Evolutionary conservation across 164 flowering plant genomes (phyloP), one percentile per base, ranked within the genome.

Genomic region (Magnolia officinalis): DNA sequence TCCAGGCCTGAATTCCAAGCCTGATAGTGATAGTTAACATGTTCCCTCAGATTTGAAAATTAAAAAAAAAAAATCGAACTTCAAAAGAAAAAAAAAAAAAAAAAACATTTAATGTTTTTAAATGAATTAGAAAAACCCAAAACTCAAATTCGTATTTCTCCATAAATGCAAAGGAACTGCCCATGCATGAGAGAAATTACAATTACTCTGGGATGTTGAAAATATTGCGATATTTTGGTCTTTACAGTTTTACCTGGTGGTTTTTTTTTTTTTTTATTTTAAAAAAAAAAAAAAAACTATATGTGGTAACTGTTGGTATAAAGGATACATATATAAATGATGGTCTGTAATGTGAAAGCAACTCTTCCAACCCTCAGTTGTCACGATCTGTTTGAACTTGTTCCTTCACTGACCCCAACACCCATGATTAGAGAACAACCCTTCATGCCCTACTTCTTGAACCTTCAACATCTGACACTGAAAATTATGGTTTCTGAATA

Each of bases 401-500:
- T 65, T 78, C 74, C 18, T 10, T 74, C 59, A 72, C 78, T 52
- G 79, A 50, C 65, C 86, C 85, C 84, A 78, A 82, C 79, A 67
- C 52, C 77, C 84, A 88, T 86, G 84, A 88, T 85, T 78, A 79
- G 78, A 78, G 81, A 76, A 78, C 82, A 86, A 85, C 84, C 78
- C 55, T 78, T 77, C 78, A 71, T 72, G 72, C 81, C 79, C 80
- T 59, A 70, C 61, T 75, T 79, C 72, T 79, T 83, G 89, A 83
- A 2, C 86, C 80, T 77, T 88, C 94, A 84, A 84, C 84, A 85
- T 88, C 91, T 83, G 81, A 76, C 91, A 86, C 92, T 85, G 91
- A 89, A 90, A 87, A 83, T 86, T 76, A 87, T 85, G 83, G 78
- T 78, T 80, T 79, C 80, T 78, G 82, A 80, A 16, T 16, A 55